Evolutionary conservation across 2,329 filamentous ascomycete genomes (phyloP), one percentile per base, ranked within the genome.

Genomic region (Knoxdaviesia proteae): DNA sequence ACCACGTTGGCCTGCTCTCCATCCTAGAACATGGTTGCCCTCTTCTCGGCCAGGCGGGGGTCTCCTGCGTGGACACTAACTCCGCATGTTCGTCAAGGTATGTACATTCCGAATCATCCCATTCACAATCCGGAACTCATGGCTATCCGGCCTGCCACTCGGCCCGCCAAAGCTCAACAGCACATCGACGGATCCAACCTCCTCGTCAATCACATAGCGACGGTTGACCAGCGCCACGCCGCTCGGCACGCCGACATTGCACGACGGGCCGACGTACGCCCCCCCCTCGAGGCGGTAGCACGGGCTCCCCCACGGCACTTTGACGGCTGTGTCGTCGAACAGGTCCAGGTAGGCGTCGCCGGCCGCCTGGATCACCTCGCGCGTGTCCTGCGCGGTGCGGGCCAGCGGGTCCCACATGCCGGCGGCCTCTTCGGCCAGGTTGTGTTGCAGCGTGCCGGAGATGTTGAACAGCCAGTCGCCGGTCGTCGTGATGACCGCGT

Each of bases 391-490:
- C 42, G 56, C 47, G 37, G 45, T 52, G 36, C 53, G 53, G 6
- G 55, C 49, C 44, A 60, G 56, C 31, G 51, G 50, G 34, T 48
- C 48, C 58, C 58, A 61, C 20, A 20, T 20, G 20, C 20, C 20
- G 20, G 20, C 20, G 20, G 20, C 20, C n/a, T 47, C 44, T 50
- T 60, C 57, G n/a, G 49, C 51, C 6, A 51, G 48, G 5, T 56
- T 54, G 50, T 56, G 59, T 46, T 55, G 55, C 40, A 55, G 51
- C 10, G 57, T 59, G 29, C 51, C 51, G 3, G 57, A 51, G 7
- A 57, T 56, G 43, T 60, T 58, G 50, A 61, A 61, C n/a, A 58
- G 52, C 58, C 58, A 61, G 50, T 59, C 56, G 35, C 56, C 57
- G 41, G 46, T 48, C 44, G 56, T 55, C 5, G 57, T 59, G 38